A percentile compares a stretch with the other conserved stretches of the same genome.
These are phyloP conservation scores for Alternaria ventricosa DNA, from an alignment of 2,329 filamentous ascomycete genomes.

Conservation along the genomic window DNA sequence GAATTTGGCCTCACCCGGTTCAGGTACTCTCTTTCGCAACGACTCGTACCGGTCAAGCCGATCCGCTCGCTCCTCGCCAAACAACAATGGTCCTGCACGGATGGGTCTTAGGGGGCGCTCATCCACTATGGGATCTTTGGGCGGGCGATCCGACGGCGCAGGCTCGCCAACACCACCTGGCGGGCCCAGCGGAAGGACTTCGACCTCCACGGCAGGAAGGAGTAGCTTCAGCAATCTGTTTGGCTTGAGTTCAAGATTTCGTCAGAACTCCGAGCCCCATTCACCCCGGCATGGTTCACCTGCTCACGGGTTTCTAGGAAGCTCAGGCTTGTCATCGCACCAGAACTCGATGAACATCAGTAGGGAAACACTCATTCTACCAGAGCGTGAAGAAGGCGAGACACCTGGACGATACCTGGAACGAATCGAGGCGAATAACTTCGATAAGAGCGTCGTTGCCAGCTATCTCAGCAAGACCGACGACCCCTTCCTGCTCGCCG, in stretches of 20 bases:
- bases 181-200: conserved; percentile 65
- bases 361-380: conserved; percentile 72
- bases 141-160: conserved; percentile 74
- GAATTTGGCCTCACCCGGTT: conserved; percentile 54
- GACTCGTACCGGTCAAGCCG: conserved; percentile 69
- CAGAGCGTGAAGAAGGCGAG: conserved; percentile 83
- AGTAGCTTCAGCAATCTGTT: conserved; percentile 94
- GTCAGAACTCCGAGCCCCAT: conserved; percentile 79
- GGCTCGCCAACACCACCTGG: conserved; percentile 64
- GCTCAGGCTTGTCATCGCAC: conserved; percentile 77
- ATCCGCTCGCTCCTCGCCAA: conserved; percentile 66
- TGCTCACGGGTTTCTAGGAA: conserved; percentile 65
- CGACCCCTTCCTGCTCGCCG: conserved; percentile 81
- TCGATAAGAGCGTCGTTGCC: conserved; percentile 83
- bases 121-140: conserved; percentile 86
- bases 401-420: conserved; percentile 88
- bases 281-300: conserved; percentile 67
- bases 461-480: conserved; percentile 84
- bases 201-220: conserved; percentile 81
- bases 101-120: conserved; percentile 75
- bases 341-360: conserved; percentile 81
- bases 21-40: conserved; percentile 61
- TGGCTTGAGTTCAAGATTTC: conserved; percentile 73
- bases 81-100: conserved; percentile 64
- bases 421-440: conserved; percentile 77